Evolutionary conservation across 345 rosid species (phyloP).

Genomic region (Garcia nutans): DNA sequence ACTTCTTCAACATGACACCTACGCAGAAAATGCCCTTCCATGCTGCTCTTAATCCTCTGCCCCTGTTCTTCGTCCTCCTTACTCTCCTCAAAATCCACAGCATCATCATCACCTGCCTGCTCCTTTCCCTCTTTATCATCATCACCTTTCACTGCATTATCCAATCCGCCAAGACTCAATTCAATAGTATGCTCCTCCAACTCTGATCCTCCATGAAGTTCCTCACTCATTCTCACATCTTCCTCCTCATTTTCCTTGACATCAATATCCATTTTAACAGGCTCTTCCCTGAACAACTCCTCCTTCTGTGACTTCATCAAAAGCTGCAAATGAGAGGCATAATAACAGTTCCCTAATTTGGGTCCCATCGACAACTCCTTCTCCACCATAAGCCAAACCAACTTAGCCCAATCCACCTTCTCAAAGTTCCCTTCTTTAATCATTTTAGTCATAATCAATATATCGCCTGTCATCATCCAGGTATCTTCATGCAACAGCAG

Average conservation of each 20-base stretch:
- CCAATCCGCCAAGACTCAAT: conserved; percentile 60
- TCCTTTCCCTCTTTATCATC: conserved; percentile 20
- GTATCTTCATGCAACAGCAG: conserved; percentile 71
- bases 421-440: conserved; percentile 67
- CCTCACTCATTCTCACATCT: conserved; percentile 41
- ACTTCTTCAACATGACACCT: conserved; percentile 36
- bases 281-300: conserved; percentile 37
- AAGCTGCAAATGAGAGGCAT: conserved; percentile 83
- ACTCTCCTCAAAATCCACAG: conserved; percentile 48
- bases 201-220: conserved; percentile 28
- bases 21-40: conserved; percentile 45
- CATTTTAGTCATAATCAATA: conserved; percentile 37
- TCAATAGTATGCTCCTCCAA: conserved; percentile 63
- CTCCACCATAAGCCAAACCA: conserved; percentile 91
- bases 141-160: conserved; percentile 34
- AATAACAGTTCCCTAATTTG: conserved; percentile 57
- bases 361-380: conserved; percentile 56
- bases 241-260: conserved; percentile 39
- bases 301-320: conserved; percentile 57
- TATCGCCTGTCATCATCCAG: conserved; percentile 70
- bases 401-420: conserved; percentile 66
- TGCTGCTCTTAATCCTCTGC: conserved; percentile 39
- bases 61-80: conserved; percentile 37
- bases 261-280: conserved; percentile 29
- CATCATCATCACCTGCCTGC: conserved; percentile 22